phyloP scores from a whole-genome alignment of 306 rosid species.

The Trichosanthes cucumerina region DNA sequence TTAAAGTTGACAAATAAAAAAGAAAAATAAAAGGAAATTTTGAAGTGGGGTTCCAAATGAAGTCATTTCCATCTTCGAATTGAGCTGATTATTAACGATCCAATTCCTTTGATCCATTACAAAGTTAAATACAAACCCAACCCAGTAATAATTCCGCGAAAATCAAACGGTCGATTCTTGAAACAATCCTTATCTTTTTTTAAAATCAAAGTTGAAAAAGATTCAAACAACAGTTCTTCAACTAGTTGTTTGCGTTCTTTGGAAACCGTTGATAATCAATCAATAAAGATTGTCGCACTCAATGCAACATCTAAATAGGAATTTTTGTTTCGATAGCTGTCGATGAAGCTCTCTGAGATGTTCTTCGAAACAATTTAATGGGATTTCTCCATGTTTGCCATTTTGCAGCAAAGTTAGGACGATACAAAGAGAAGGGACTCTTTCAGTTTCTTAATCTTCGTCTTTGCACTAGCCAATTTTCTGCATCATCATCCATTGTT shows the following conservation, averaged over 20 bases:
- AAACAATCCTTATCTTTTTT: neutral
- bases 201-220: neutral
- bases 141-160: neutral
- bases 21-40: too few species aligned
- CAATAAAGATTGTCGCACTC: neutral
- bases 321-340: neutral
- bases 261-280: neutral
- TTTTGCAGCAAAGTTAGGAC: slow-evolving; percentile 26
- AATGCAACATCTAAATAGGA: neutral
- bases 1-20: too few species aligned
- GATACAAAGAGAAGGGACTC: slow-evolving; percentile 12
- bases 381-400: slow-evolving; percentile 9
- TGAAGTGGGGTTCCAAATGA: neutral
- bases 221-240: neutral
- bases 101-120: neutral
- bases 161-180: neutral
- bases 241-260: neutral
- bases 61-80: neutral
- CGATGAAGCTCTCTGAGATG: neutral
- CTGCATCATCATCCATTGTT: slow-evolving; percentile 22
- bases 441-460: slow-evolving; percentile 7
- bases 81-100: neutral
- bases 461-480: slow-evolving; percentile 19
- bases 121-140: neutral
- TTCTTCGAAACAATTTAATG: neutral